Conservation (phyloP, 1,284 basidiomycete species). For the Ganoderma sp. region DNA sequence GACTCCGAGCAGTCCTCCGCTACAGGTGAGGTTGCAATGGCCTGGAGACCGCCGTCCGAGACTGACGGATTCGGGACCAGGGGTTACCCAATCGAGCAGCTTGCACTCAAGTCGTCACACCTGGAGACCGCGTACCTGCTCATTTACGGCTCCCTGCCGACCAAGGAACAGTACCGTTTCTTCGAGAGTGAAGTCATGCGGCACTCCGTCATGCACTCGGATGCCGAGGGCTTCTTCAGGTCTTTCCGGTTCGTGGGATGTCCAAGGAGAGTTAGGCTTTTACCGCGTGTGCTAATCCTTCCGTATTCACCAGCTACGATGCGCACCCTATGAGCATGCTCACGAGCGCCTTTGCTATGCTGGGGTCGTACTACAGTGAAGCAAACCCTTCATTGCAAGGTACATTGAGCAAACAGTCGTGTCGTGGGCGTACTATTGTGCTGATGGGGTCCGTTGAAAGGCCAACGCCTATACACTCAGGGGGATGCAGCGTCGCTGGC, state of each 20-base stretch:
- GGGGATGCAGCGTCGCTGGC: constrained; percentile 69
- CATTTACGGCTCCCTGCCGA: constrained; percentile 84
- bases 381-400: constrained; percentile 82
- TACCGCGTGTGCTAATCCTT: constrained; percentile 1
- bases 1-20: constrained; percentile 58
- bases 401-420: constrained; percentile 34
- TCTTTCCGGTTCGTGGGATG: constrained; percentile 65
- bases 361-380: constrained; percentile 85
- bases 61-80: constrained; percentile 43
- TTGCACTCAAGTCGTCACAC: constrained; percentile 79
- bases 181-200: constrained; percentile 81
- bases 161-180: constrained; percentile 59
- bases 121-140: constrained; percentile 86
- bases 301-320: constrained; percentile 63
- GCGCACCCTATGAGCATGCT: constrained; percentile 90
- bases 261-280: not conserved
- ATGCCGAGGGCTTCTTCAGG: constrained; percentile 80
- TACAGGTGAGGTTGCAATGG: constrained; percentile 57
- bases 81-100: constrained; percentile 92
- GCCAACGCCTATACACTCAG: constrained; percentile 80
- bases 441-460: constrained; percentile 43
- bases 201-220: constrained; percentile 78
- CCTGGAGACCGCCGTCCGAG: not conserved
- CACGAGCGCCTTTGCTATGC: constrained; percentile 82
- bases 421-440: not conserved